Evolutionary conservation across 805 yeast genomes (phyloP), one percentile per base, ranked within the genome.

Genomic region (Metschnikowia kofuensis): DNA sequence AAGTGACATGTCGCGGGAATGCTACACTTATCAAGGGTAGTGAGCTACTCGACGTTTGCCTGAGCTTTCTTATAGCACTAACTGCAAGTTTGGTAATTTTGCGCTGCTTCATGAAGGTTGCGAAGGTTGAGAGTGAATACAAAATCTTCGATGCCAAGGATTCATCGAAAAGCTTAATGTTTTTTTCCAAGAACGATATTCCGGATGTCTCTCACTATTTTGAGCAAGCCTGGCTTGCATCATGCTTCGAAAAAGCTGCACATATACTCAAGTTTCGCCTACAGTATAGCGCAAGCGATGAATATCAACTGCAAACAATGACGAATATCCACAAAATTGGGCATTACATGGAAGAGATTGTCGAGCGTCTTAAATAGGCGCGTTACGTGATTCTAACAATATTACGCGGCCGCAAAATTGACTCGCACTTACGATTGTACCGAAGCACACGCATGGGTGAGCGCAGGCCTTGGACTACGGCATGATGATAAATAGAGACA

Each of bases 1-100:
- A 38, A 15, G 9, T 38, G 13, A 12, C 30, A 2, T 15, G 15
- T 28, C 6, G 9, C 14, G 51, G 42, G 6, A 45, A 51, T 21
- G 55, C 55, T 7, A 45, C 59, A 2, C 59, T 66, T 61, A 36
- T 54, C 27, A 61, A 61, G 44, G 57, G 50, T 26, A 55, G 59
- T 10, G 59, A 58, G 27, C 54, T 53, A 35, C 39, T 58, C 10
- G 44, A 60, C 35, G 45, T 50, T 8, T 44, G 53, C 8, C 53
- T 59, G 16, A 49, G 62, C 40, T 49, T 55, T 6, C 41, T 58
- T 21, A 35, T 64, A 28, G 47, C 55, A 5, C 40, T 62, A 11
- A 16, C 60, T 27, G 45, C 60, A 12, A 61, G 61, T 42, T 50
- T 63, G 34, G 50, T 58, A 4, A 53, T 62, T 12, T 47, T 61